Percentiles rank a stretch among this genome's conserved stretches.
Conservation (phyloP, 2,329 filamentous ascomycete genomes). For the Ceratocystis diversiconidia region DNA sequence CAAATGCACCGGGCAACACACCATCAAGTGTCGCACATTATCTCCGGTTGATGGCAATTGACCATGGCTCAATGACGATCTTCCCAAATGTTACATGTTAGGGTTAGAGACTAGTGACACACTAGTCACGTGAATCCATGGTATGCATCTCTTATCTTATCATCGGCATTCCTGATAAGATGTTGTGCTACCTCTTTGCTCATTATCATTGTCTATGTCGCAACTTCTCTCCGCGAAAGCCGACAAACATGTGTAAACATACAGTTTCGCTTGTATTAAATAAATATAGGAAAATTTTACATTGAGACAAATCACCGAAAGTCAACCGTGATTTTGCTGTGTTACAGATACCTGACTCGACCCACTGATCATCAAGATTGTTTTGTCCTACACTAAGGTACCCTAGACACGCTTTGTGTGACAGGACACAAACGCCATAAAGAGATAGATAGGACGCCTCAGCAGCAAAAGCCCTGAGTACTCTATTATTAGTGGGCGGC, state of each 20-base stretch:
- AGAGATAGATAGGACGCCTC: not conserved
- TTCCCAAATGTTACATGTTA: not conserved
- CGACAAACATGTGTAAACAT: not conserved
- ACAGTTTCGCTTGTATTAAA: not conserved
- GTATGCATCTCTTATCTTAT: not conserved
- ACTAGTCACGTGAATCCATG: too few relatives aligned
- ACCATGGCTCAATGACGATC: not conserved
- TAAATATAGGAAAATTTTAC: not conserved
- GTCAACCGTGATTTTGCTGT: not conserved
- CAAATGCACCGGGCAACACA: not conserved
- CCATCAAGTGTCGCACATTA: not conserved
- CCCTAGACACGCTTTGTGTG: not conserved
- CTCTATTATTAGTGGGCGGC: not conserved
- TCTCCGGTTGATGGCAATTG: not conserved
- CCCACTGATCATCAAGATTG: not conserved
- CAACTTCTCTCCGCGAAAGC: not conserved
- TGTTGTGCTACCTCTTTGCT: slow-evolving; percentile 7
- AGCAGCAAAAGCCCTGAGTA: not conserved
- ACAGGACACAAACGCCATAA: not conserved
- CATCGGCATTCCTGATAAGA: slow-evolving; percentile 2
- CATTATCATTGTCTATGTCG: slow-evolving; percentile 9
- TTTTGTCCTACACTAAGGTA: not conserved
- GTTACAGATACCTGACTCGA: not conserved
- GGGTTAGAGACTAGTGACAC: too few relatives aligned
- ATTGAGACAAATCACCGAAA: not conserved